Conservation (phyloP, 1,284 basidiomycete species). For the Marasmius fiardii region DNA sequence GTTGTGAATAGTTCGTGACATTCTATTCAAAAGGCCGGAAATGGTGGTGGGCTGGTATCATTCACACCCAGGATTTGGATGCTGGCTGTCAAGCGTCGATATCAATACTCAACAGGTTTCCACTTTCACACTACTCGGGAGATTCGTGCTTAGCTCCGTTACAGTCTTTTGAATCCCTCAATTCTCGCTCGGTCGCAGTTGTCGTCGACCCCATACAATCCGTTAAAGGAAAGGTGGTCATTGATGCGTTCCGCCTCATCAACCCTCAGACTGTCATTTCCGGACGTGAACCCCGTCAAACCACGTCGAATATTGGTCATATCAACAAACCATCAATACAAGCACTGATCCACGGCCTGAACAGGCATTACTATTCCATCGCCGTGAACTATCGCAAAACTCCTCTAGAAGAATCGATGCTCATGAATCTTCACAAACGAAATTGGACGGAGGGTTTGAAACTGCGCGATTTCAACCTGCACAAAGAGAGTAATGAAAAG, state of each 20-base stretch:
- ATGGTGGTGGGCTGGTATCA: slow-evolving; percentile 99
- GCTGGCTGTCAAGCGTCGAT: slow-evolving; percentile 98
- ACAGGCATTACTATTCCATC: slow-evolving; percentile 96
- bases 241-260: slow-evolving; percentile 98
- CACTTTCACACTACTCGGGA: slow-evolving; percentile 8
- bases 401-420: slow-evolving; percentile 95
- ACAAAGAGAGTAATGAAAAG: slow-evolving; percentile 85
- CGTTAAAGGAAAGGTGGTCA: slow-evolving; percentile 98
- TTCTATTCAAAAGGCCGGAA: slow-evolving; percentile 82
- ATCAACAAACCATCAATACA: slow-evolving; percentile 99
- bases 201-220: slow-evolving; percentile 99
- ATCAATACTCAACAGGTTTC: slow-evolving; percentile 97
- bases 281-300: slow-evolving; percentile 95
- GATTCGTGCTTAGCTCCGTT: slow-evolving; percentile 8
- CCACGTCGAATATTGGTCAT: slow-evolving; percentile 97
- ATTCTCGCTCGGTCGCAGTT: slow-evolving; percentile 94
- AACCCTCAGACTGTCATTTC: slow-evolving; percentile 82
- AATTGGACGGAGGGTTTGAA: slow-evolving; percentile 97
- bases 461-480: slow-evolving; percentile 82
- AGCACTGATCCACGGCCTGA: slow-evolving; percentile 92
- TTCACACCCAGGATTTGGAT: slow-evolving; percentile 99
- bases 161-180: slow-evolving; percentile 96
- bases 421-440: slow-evolving; percentile 96
- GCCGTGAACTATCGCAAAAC: slow-evolving; percentile 97
- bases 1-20: neutral